Conservation (phyloP, 768 basidiomycete genomes). For the Boletus sp. region DNA sequence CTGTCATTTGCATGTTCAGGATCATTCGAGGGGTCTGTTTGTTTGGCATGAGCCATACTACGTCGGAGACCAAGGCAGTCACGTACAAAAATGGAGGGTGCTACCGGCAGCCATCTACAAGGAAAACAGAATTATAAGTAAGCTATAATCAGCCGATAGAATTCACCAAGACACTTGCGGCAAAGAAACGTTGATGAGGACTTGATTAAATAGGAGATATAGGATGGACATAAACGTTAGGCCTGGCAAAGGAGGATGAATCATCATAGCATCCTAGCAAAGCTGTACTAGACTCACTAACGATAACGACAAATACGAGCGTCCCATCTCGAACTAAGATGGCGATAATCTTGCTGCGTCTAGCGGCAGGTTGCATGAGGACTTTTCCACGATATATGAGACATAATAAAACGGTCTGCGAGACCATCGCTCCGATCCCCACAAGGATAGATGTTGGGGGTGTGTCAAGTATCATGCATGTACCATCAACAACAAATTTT, state of each 20-base stretch:
- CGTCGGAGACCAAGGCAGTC: not conserved
- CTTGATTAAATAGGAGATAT: not conserved
- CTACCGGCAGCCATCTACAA: constrained; percentile 12
- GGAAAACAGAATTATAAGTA: not conserved
- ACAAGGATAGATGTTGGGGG: not conserved
- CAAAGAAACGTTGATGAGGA: constrained; percentile 7
- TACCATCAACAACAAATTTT: constrained; percentile 3
- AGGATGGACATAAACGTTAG: not conserved
- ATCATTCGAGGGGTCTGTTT: constrained; percentile 18
- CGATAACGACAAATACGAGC: constrained; percentile 2
- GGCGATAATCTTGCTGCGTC: constrained; percentile 11
- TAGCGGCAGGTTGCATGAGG: not conserved
- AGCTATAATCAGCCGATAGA: not conserved
- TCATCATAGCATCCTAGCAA: not conserved
- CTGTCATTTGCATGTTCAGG: constrained; percentile 16
- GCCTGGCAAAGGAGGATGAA: not conserved
- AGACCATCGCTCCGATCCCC: constrained; percentile 1
- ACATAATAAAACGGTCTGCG: constrained; percentile 12
- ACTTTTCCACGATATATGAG: constrained; percentile 13
- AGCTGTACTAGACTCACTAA: constrained; percentile 8
- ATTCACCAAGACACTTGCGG: constrained; percentile 8
- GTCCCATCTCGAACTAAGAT: constrained; percentile 14
- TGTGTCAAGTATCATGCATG: constrained; percentile 7
- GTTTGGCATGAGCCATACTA: not conserved
- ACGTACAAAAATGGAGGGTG: constrained; percentile 15